phyloP scores from a whole-genome alignment of 169 alveolate species.

The Cryptosporidium viatorum region DNA sequence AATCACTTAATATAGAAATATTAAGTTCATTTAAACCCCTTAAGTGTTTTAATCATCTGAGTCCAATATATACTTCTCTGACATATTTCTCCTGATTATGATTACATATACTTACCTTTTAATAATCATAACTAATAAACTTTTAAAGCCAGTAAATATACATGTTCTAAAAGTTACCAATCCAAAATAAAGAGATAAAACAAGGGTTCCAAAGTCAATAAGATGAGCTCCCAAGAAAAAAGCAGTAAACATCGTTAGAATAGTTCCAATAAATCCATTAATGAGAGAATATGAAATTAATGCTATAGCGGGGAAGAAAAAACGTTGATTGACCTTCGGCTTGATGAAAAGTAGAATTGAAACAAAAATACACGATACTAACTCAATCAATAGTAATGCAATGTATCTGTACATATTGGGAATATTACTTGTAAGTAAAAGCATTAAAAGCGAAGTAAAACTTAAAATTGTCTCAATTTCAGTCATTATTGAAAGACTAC shows the following conservation, averaged over 20 bases:
- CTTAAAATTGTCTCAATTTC: background rate
- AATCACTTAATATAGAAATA: background rate
- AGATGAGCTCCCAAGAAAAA: constrained; percentile 59
- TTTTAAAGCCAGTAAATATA: constrained; percentile 46
- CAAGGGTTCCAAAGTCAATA: constrained; percentile 24
- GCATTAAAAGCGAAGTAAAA: background rate
- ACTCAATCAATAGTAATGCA: constrained; percentile 7
- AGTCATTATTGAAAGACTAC: background rate
- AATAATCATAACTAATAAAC: constrained; percentile 9
- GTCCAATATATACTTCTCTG: background rate
- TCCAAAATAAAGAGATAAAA: constrained; percentile 29
- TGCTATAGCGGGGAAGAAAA: constrained; percentile 6
- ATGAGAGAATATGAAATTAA: constrained; percentile 11
- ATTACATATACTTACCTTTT: constrained; percentile 40
- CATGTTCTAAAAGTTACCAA: constrained; percentile 31
- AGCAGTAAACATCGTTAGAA: background rate
- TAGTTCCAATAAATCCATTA: constrained; percentile 27
- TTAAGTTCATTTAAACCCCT: constrained; percentile 71
- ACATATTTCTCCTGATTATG: background rate
- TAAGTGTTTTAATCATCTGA: constrained; percentile 59
- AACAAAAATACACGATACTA: constrained; percentile 9
- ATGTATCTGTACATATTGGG: constrained; percentile 23
- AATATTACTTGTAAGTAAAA: background rate
- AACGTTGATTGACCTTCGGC: background rate
- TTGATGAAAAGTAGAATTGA: background rate